phyloP scores from a whole-genome alignment of 108 stramenopile genomes.

The Stephanodiscus minutulus region DNA sequence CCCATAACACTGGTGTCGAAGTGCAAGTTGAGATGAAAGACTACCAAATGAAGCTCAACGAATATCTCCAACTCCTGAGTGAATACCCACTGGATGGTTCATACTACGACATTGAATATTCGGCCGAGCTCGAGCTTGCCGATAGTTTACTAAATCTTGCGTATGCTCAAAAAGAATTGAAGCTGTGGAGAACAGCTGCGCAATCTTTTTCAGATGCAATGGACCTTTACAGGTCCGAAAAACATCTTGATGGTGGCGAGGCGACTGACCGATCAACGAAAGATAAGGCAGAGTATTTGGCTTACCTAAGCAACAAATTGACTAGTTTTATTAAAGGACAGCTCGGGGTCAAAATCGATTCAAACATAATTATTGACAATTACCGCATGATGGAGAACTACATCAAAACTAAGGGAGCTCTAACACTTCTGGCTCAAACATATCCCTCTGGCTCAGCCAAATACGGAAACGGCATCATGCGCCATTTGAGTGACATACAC shows the following conservation, averaged over 20 bases:
- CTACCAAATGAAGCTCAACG: slow-evolving; percentile 17
- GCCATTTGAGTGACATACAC: background rate
- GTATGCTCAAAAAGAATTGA: background rate
- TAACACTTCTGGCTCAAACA: no score
- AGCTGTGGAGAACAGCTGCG: background rate
- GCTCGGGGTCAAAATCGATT: background rate
- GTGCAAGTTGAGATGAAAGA: background rate
- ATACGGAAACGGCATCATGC: background rate
- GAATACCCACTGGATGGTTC: background rate
- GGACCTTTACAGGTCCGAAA: background rate
- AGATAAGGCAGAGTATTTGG: background rate
- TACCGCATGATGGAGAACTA: background rate
- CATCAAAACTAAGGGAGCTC: no score
- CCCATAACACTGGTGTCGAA: background rate
- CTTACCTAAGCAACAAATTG: background rate
- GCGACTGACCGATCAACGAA: background rate
- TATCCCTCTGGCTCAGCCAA: background rate
- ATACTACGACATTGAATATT: background rate
- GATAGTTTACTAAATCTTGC: background rate
- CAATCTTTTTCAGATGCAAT: background rate
- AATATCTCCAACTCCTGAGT: background rate
- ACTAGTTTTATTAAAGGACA: background rate
- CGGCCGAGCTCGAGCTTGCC: background rate
- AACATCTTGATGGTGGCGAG: background rate
- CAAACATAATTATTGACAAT: background rate